A percentile compares a stretch with the other conserved stretches of the same genome.
Evolutionary conservation across 495 filamentous ascomycete species (phyloP).

Genomic region (Annulohypoxylon nitens): DNA sequence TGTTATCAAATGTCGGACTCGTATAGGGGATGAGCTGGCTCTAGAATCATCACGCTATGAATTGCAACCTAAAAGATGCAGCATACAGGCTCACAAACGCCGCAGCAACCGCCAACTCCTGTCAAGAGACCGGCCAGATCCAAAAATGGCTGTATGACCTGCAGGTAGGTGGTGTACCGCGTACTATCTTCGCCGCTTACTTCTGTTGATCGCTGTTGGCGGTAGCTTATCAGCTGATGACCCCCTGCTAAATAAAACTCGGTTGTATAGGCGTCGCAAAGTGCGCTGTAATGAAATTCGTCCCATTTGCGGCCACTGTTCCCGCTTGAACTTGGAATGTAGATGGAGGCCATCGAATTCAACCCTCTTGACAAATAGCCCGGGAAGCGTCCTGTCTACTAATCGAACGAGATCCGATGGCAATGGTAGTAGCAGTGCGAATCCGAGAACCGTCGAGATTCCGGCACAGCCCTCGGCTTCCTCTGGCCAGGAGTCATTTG

Average conservation of each 20-base stretch:
- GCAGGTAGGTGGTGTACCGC: constrained; percentile 29
- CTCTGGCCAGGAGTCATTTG: constrained; percentile 42
- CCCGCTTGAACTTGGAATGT: constrained; percentile 51
- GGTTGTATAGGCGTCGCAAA: constrained; percentile 42
- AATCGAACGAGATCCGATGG: constrained; percentile 13
- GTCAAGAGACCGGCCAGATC: constrained; percentile 36
- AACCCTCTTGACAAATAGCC: constrained; percentile 19
- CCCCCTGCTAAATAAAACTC: constrained; percentile 23
- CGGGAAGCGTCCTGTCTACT: constrained; percentile 7
- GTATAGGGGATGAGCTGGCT: constrained; percentile 14
- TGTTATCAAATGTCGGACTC: constrained; percentile 27
- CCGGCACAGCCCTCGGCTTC: constrained; percentile 6
- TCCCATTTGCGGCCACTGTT: constrained; percentile 56
- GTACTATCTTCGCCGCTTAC: constrained; percentile 8
- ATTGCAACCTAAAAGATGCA: constrained; percentile 25
- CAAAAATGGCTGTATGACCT: constrained; percentile 45
- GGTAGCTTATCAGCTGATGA: constrained; percentile 12
- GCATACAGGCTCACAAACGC: constrained; percentile 19
- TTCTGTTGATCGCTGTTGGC: background rate
- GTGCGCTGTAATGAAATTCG: constrained; percentile 57
- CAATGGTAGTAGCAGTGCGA: constrained; percentile 8
- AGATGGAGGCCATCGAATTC: constrained; percentile 41
- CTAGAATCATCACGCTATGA: constrained; percentile 2
- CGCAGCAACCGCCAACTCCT: constrained; percentile 13
- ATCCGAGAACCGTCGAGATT: background rate